Evolutionary conservation across 345 rosid species (phyloP).

Genomic region (Litchi chinensis): DNA sequence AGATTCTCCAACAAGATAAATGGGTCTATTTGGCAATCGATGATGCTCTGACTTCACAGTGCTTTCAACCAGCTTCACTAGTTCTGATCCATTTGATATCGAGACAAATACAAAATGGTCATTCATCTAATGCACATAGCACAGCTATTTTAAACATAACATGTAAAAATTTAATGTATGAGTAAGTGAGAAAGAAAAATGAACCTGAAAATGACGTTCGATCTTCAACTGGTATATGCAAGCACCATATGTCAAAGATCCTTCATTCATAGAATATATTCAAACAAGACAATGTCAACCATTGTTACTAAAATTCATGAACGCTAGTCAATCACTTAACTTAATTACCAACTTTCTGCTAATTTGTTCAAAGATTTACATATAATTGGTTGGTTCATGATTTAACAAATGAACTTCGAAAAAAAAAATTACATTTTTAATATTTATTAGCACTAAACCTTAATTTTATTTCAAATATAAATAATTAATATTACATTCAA

Average conservation of each 20-base stretch:
- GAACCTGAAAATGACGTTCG: slow-evolving; percentile 58
- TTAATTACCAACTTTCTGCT: neutral
- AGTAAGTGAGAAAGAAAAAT: neutral
- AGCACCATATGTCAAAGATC: slow-evolving; percentile 70
- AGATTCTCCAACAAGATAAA: slow-evolving; percentile 66
- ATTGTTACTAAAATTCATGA: neutral
- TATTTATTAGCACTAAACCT: neutral
- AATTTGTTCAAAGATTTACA: neutral
- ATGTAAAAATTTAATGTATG: neutral
- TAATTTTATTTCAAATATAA: neutral
- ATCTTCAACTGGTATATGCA: slow-evolving; percentile 65
- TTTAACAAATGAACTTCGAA: neutral
- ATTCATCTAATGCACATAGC: neutral
- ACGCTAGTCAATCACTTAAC: neutral
- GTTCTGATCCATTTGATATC: slow-evolving; percentile 31
- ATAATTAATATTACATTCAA: no score
- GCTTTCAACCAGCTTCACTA: slow-evolving; percentile 55
- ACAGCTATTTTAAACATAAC: neutral
- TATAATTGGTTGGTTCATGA: neutral
- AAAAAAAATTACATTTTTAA: neutral
- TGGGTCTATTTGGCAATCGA: slow-evolving; percentile 49
- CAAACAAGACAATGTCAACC: neutral
- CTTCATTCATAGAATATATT: slow-evolving; percentile 31
- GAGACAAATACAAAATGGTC: neutral
- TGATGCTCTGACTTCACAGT: slow-evolving; percentile 45